A percentile compares a stretch with the other conserved stretches of the same genome.
Conservation (phyloP, 768 basidiomycete species). For the Phylloporus arenicola region DNA sequence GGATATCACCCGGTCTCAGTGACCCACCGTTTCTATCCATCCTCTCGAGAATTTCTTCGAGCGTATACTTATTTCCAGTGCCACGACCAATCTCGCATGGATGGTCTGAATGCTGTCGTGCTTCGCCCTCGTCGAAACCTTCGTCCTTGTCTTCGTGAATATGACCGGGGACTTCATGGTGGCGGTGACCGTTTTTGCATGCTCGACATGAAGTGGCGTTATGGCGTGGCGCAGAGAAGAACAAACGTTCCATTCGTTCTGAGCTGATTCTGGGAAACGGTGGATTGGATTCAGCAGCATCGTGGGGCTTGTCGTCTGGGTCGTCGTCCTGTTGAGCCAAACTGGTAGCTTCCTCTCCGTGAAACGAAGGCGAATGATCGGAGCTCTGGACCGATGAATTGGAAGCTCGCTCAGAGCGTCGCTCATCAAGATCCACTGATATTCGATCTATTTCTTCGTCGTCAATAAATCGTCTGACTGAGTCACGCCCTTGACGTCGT, state of each 20-base stretch:
- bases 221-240: slow-evolving; percentile 77
- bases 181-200: slow-evolving; percentile 47
- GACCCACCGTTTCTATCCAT: slow-evolving; percentile 23
- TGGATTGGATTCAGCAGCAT: slow-evolving; percentile 29
- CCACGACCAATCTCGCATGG: slow-evolving; percentile 2
- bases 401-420: slow-evolving; percentile 47
- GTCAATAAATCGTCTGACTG: slow-evolving; percentile 41
- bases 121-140: slow-evolving; percentile 12
- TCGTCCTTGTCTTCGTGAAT: slow-evolving; percentile 11
- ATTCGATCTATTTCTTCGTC: slow-evolving; percentile 59
- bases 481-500: slow-evolving; percentile 51
- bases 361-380: slow-evolving; percentile 2
- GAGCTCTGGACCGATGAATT: slow-evolving; percentile 24
- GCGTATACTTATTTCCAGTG: slow-evolving; percentile 5
- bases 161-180: not conserved
- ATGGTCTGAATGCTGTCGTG: not conserved
- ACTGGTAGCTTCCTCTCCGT: not conserved
- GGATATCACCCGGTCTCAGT: slow-evolving; percentile 38
- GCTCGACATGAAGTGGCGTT: slow-evolving; percentile 59
- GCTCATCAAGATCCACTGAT: slow-evolving; percentile 60
- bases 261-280: slow-evolving; percentile 85
- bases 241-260: slow-evolving; percentile 68
- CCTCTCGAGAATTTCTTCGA: slow-evolving; percentile 25
- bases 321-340: slow-evolving; percentile 2
- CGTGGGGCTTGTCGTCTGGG: slow-evolving; percentile 9